phyloP scores from a whole-genome alignment of 1,284 basidiomycete species.

The Gymnopus androsaceus region DNA sequence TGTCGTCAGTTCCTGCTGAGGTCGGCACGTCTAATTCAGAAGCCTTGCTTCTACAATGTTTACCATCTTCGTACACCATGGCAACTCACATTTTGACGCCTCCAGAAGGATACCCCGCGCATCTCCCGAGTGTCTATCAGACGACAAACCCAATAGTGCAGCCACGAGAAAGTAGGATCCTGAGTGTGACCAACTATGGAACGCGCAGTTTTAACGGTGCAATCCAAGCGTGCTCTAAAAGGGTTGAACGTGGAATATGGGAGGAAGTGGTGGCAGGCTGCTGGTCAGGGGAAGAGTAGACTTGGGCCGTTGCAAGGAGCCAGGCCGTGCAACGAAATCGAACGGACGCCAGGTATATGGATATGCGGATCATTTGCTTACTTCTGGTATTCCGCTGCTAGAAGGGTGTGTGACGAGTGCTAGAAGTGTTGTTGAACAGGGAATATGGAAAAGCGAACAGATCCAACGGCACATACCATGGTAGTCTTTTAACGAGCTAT shows the following conservation, averaged over 20 bases:
- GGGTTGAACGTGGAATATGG: constrained; percentile 40
- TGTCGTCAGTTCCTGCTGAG: neutral
- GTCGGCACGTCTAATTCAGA: neutral
- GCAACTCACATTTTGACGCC: constrained; percentile 56
- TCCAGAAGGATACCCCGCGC: constrained; percentile 32
- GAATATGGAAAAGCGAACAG: constrained; percentile 40
- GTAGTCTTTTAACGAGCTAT: constrained; percentile 15
- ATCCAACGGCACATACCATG: constrained; percentile 31
- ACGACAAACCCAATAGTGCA: constrained; percentile 73
- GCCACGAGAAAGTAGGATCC: constrained; percentile 46
- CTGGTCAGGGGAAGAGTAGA: constrained; percentile 33
- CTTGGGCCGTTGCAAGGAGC: constrained; percentile 57
- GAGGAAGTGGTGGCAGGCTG: constrained; percentile 41
- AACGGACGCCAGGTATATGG: constrained; percentile 50
- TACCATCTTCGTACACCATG: constrained; percentile 59
- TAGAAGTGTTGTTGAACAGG: constrained; percentile 53
- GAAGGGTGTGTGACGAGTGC: constrained; percentile 69
- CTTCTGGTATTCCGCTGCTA: constrained; percentile 60
- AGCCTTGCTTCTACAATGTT: constrained; percentile 9
- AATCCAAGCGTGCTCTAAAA: constrained; percentile 51
- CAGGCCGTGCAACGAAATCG: constrained; percentile 29
- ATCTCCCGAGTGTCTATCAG: constrained; percentile 53
- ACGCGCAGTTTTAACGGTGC: constrained; percentile 56
- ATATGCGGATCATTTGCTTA: constrained; percentile 60
- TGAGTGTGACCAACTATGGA: constrained; percentile 63